These are phyloP conservation scores for Lobosporangium transversale DNA, from an alignment of 192 early-diverging fungal genomes.

Conservation along the genomic window DNA sequence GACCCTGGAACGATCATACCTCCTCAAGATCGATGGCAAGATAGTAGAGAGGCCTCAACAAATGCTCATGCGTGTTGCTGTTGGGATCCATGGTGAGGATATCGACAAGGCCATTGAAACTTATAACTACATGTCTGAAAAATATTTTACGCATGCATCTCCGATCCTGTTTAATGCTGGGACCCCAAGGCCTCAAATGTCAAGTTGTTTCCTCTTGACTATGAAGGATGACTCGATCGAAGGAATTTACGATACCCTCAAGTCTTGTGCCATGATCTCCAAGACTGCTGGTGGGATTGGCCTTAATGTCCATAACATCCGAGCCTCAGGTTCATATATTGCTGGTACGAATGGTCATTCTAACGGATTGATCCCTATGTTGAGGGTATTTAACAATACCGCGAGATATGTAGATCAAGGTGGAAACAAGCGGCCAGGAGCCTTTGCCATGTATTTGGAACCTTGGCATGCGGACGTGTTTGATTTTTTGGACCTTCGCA, in stretches of 20 bases:
- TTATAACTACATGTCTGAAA: conserved; percentile 90
- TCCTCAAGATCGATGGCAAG: conserved; percentile 86
- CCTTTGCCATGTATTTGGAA: conserved; percentile 98
- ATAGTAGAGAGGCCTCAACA: conserved; percentile 97
- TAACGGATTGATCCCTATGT: conserved; percentile 96
- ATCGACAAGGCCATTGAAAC: conserved; percentile 93
- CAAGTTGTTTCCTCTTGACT: conserved; percentile 92
- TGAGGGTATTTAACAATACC: conserved; percentile 97
- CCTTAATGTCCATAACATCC: conserved; percentile 95
- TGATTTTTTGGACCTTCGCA: conserved; percentile 93
- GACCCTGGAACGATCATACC: conserved; percentile 95
- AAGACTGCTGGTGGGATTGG: conserved; percentile 98
- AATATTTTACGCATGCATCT: conserved; percentile 95
- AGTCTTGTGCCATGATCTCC: conserved; percentile 95
- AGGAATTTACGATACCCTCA: conserved; percentile 97
- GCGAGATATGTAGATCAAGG: conserved; percentile 98
- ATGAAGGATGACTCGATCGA: conserved; percentile 98
- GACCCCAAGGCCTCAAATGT: conserved; percentile 93
- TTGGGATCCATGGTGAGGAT: conserved; percentile 96
- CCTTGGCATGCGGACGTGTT: conserved; percentile 99
- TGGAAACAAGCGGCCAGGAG: conserved; percentile 96
- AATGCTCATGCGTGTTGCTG: conserved; percentile 96
- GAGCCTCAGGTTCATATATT: conserved; percentile 94
- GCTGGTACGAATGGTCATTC: conserved; percentile 98
- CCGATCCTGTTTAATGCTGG: conserved; percentile 99